These are phyloP conservation scores for Ceratobasidium sp. DNA, from an alignment of 1,284 basidiomycete species.

Conservation along the genomic window DNA sequence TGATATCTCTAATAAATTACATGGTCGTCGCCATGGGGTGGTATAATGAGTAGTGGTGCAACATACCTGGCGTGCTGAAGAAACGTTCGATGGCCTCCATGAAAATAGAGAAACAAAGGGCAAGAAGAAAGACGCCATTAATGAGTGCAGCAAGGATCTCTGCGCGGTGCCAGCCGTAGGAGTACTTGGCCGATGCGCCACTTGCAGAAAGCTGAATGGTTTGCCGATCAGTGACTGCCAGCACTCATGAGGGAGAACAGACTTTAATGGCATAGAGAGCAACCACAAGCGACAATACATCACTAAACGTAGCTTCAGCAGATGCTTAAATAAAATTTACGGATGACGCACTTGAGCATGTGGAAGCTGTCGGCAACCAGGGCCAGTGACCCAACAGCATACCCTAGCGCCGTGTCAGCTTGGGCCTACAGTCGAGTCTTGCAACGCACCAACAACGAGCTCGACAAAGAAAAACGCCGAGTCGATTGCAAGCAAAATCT, in stretches of 20 bases:
- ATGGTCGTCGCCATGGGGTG: slow-evolving; percentile 17
- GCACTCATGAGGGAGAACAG: slow-evolving; percentile 39
- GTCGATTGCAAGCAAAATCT: slow-evolving; percentile 83
- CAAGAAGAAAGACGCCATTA: slow-evolving; percentile 95
- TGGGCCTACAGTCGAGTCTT: neutral
- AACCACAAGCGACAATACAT: slow-evolving; percentile 93
- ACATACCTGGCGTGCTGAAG: slow-evolving; percentile 77
- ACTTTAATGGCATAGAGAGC: slow-evolving; percentile 97
- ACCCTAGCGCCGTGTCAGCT: slow-evolving; percentile 62
- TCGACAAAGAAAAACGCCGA: slow-evolving; percentile 92
- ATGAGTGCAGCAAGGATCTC: slow-evolving; percentile 95
- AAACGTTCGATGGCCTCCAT: slow-evolving; percentile 93
- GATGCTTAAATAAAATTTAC: neutral
- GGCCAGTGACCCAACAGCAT: slow-evolving; percentile 92
- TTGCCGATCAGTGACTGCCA: neutral
- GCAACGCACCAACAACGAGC: slow-evolving; percentile 72
- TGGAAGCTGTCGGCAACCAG: slow-evolving; percentile 98
- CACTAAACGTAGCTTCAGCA: slow-evolving; percentile 58
- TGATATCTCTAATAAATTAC: slow-evolving; percentile 73
- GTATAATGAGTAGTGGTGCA: neutral
- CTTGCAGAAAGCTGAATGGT: slow-evolving; percentile 20
- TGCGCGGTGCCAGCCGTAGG: slow-evolving; percentile 98
- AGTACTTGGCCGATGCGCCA: slow-evolving; percentile 63
- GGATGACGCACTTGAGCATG: slow-evolving; percentile 84
- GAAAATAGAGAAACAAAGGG: slow-evolving; percentile 94